These are phyloP conservation scores for Coniochaeta sp. DNA, from an alignment of 2,329 filamentous ascomycete species.

Conservation along the genomic window DNA sequence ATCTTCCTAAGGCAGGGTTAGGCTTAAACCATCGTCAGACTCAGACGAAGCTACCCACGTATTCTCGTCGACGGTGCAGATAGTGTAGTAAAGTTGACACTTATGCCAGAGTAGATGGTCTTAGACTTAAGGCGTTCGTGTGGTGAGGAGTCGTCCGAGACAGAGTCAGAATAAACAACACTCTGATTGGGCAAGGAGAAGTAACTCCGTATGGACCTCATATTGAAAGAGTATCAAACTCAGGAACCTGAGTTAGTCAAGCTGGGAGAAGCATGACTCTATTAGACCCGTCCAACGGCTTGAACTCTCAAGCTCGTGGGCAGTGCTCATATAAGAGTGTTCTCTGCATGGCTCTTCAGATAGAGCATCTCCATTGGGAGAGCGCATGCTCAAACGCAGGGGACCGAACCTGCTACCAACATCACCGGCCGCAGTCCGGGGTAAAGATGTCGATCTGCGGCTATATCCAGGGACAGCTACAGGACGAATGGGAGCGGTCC, in stretches of 20 bases:
- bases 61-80: background rate
- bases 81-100: background rate
- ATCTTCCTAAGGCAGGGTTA: constrained; percentile 11
- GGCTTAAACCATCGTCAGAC: background rate
- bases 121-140: background rate
- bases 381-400: constrained; percentile 1
- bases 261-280: background rate
- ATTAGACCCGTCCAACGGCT: too few relatives aligned
- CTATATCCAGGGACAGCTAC: background rate
- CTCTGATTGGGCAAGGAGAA: background rate
- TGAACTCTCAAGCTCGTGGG: background rate
- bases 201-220: background rate
- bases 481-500: background rate
- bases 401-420: background rate
- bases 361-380: background rate
- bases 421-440: background rate
- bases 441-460: background rate
- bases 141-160: background rate
- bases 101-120: background rate
- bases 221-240: background rate
- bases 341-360: background rate
- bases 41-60: background rate
- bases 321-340: background rate
- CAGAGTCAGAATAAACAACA: background rate
- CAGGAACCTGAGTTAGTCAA: background rate